phyloP scores from a whole-genome alignment of 2,329 filamentous ascomycete species.

The Didymella glomerata region DNA sequence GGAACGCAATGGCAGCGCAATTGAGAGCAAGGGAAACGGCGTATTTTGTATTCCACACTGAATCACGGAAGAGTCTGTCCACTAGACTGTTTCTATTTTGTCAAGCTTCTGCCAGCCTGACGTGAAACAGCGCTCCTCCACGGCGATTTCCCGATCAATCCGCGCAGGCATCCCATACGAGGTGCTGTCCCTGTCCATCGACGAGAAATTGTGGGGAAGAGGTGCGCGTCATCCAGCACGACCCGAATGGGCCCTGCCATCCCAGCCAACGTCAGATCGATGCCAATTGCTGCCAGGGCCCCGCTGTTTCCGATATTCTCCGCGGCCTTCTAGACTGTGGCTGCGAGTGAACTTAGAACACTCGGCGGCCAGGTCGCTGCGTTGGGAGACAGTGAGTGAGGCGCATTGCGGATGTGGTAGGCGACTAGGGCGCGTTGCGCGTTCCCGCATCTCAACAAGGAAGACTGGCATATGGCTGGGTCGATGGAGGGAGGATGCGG shows the following conservation, averaged over 20 bases:
- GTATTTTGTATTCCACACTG: constrained; percentile 11
- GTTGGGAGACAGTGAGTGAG: constrained; percentile 11
- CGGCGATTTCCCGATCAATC: constrained; percentile 9
- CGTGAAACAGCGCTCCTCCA: constrained; percentile 14
- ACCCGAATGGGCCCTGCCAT: constrained; percentile 1
- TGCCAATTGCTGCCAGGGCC: constrained; percentile 11
- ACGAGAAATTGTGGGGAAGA: constrained; percentile 21
- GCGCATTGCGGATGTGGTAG: constrained; percentile 14
- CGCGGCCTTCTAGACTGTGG: constrained; percentile 21
- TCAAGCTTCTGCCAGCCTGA: constrained; percentile 2
- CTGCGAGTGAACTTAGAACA: constrained; percentile 15
- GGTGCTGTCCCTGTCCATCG: constrained; percentile 9
- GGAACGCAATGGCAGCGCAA: background rate
- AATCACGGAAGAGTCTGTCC: constrained; percentile 4
- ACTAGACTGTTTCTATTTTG: constrained; percentile 9
- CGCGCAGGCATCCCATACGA: constrained; percentile 18
- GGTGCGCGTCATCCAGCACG: constrained; percentile 22
- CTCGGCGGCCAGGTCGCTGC: constrained; percentile 3
- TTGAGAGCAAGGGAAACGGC: background rate
- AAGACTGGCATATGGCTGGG: background rate
- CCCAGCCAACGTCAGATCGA: constrained; percentile 16
- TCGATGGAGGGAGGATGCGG: constrained; percentile 9
- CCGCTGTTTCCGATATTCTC: constrained; percentile 14
- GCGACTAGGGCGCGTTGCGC: constrained; percentile 16
- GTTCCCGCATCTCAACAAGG: constrained; percentile 20